Evolutionary conservation across 1,284 basidiomycete species (phyloP).

Genomic region (Psilocybe mexicana): DNA sequence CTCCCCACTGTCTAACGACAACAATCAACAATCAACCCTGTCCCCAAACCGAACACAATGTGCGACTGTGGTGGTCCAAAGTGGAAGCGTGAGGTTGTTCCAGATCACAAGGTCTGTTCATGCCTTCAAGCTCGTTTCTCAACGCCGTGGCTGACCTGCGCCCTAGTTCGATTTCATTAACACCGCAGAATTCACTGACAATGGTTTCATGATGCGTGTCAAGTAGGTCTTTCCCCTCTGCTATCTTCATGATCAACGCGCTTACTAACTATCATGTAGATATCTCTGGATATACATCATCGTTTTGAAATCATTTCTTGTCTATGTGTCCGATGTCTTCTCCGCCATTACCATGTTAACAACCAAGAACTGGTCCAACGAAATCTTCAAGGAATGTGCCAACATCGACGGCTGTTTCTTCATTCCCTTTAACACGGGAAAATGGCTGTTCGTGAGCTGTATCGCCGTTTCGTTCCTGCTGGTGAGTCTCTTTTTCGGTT

Average conservation of each 20-base stretch:
- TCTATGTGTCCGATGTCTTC: slow-evolving; percentile 97
- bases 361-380: slow-evolving; percentile 88
- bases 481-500: slow-evolving; percentile 44
- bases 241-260: background rate
- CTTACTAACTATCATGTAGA: slow-evolving; percentile 41
- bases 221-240: slow-evolving; percentile 55
- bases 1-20: slow-evolving; percentile 30
- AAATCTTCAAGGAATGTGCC: slow-evolving; percentile 80
- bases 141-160: slow-evolving; percentile 2
- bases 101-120: slow-evolving; percentile 88
- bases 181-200: slow-evolving; percentile 88
- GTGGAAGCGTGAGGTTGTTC: slow-evolving; percentile 97
- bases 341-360: slow-evolving; percentile 95
- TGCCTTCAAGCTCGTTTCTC: background rate
- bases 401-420: slow-evolving; percentile 70
- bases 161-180: slow-evolving; percentile 95
- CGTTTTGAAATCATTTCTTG: slow-evolving; percentile 92
- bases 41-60: slow-evolving; percentile 15
- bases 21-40: slow-evolving; percentile 20
- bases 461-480: slow-evolving; percentile 97
- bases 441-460: slow-evolving; percentile 97
- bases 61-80: slow-evolving; percentile 64
- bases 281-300: slow-evolving; percentile 92
- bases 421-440: slow-evolving; percentile 87
- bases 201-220: slow-evolving; percentile 82